Percentiles rank a stretch among this genome's conserved stretches.
Evolutionary conservation across 1,284 basidiomycete species (phyloP).

Genomic region (Pyrrhoderma noxium): DNA sequence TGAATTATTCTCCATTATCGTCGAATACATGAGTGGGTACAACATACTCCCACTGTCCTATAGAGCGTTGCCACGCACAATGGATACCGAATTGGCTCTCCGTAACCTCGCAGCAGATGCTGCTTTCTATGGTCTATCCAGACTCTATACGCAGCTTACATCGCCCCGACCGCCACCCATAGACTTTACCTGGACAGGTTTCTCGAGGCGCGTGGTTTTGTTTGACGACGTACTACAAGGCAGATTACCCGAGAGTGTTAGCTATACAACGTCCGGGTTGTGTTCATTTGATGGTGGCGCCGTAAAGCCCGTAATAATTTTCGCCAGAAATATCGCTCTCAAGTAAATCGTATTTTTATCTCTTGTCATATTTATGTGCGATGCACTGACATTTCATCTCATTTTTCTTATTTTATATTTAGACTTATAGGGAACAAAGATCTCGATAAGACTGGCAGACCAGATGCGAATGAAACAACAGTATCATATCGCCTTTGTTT

Average conservation of each 20-base stretch:
- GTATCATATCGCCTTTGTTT: constrained; percentile 14
- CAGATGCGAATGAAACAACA: constrained; percentile 8
- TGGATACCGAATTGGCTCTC: constrained; percentile 14
- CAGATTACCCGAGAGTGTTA: constrained; percentile 17
- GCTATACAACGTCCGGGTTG: constrained; percentile 18
- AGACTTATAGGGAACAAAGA: constrained; percentile 16
- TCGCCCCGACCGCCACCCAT: constrained; percentile 15
- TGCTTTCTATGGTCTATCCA: constrained; percentile 18
- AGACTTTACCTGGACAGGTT: constrained; percentile 18
- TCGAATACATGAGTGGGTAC: constrained; percentile 21
- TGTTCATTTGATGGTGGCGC: constrained; percentile 17
- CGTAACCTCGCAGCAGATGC: constrained; percentile 19
- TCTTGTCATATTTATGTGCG: background rate
- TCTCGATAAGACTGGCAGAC: constrained; percentile 15
- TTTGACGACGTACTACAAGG: constrained; percentile 19
- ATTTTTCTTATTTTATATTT: too few species aligned
- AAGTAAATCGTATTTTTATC: constrained; percentile 9
- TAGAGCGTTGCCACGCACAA: constrained; percentile 16
- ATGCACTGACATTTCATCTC: background rate
- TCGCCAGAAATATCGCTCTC: constrained; percentile 16
- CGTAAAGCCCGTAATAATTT: constrained; percentile 19
- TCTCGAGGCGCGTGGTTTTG: constrained; percentile 16
- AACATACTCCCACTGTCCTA: constrained; percentile 17
- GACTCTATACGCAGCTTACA: constrained; percentile 14
- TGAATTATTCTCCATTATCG: constrained; percentile 19